Evolutionary conservation across 2,329 filamentous ascomycete species (phyloP).

Genomic region (Thielaviopsis punctulata): DNA sequence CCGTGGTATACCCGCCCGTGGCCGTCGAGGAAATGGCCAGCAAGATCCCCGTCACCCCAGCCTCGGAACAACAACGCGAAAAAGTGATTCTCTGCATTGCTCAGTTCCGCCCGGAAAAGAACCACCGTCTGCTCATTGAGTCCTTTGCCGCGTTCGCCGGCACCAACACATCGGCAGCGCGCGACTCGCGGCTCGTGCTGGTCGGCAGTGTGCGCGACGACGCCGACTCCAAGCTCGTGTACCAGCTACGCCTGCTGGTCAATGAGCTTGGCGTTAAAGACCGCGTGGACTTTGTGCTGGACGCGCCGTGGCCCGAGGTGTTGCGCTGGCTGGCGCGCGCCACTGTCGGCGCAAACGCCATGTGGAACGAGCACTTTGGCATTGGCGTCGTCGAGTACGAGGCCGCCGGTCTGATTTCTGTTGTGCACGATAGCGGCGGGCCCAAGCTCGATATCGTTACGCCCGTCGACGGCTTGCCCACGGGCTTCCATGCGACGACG

Average conservation of each 20-base stretch:
- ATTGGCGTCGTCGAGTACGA: slow-evolving; percentile 98
- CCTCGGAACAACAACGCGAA: slow-evolving; percentile 52
- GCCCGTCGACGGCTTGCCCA: slow-evolving; percentile 58
- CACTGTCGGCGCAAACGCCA: slow-evolving; percentile 83
- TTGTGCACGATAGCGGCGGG: slow-evolving; percentile 85
- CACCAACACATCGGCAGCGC: slow-evolving; percentile 31
- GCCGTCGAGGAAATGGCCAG: slow-evolving; percentile 71
- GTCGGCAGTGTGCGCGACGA: slow-evolving; percentile 86
- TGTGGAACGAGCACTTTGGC: slow-evolving; percentile 99
- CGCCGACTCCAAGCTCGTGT: slow-evolving; percentile 64
- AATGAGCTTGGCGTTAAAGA: slow-evolving; percentile 78
- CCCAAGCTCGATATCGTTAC: slow-evolving; percentile 89
- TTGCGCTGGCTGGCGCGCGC: slow-evolving; percentile 59
- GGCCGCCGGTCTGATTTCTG: slow-evolving; percentile 78
- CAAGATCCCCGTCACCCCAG: slow-evolving; percentile 51
- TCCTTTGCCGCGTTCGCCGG: slow-evolving; percentile 66
- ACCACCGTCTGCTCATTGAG: slow-evolving; percentile 71
- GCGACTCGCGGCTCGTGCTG: slow-evolving; percentile 53
- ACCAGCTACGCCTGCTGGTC: slow-evolving; percentile 68
- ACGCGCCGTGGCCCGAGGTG: slow-evolving; percentile 79
- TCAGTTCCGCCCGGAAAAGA: slow-evolving; percentile 95
- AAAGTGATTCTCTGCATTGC: slow-evolving; percentile 78
- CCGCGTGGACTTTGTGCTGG: slow-evolving; percentile 69
- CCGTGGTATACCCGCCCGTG: slow-evolving; percentile 79
- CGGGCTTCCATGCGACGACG: slow-evolving; percentile 71